These are phyloP conservation scores for Dictyostelium intermedium DNA, from an alignment of 78 protist species.

Conservation along the genomic window DNA sequence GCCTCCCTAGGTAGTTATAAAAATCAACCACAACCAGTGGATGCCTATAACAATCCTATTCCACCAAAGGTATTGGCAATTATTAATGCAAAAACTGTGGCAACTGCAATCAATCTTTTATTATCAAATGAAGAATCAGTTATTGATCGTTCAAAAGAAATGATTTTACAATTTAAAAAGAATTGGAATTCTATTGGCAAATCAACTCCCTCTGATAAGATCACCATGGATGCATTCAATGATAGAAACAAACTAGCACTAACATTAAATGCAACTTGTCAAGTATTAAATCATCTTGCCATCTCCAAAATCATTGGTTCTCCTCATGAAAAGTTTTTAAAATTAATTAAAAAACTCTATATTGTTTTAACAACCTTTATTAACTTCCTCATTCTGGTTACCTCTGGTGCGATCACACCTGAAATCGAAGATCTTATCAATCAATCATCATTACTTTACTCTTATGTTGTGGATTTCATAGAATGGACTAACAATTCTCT, in stretches of 20 bases:
- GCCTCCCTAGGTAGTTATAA: background rate
- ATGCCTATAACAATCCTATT: background rate
- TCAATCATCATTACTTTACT: background rate
- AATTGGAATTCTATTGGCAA: conserved; percentile 24
- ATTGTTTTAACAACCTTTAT: background rate
- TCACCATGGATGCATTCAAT: background rate
- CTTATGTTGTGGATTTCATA: background rate
- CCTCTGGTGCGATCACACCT: too few species aligned
- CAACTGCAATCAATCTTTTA: background rate
- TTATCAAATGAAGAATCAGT: background rate
- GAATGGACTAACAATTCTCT: background rate
- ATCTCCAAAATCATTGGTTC: background rate
- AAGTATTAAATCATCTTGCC: background rate
- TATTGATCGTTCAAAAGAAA: background rate
- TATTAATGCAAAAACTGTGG: background rate
- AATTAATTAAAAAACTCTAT: conserved; percentile 26
- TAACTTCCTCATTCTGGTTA: background rate
- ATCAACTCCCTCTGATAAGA: background rate
- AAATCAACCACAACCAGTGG: background rate
- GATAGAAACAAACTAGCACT: background rate
- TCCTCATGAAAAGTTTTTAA: conserved; percentile 15
- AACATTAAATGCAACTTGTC: background rate
- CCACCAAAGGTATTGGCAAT: background rate
- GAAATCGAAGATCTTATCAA: background rate
- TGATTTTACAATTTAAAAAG: background rate